Conservation (phyloP, 805 yeast species). For the Wickerhamomyces bovis region DNA sequence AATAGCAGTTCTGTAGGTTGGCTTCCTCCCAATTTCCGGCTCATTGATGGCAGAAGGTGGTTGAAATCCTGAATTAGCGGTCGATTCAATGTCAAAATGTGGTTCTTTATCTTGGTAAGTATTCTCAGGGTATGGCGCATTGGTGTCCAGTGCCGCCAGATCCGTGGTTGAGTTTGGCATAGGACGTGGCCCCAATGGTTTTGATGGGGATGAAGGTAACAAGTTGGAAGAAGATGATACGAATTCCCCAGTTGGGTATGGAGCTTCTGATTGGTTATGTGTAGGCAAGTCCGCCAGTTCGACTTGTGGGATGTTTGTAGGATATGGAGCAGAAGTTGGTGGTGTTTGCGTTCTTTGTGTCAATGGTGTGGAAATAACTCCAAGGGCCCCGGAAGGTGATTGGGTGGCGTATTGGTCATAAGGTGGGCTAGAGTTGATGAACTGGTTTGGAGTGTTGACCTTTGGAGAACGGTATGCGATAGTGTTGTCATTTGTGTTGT, state of each 20-base stretch:
- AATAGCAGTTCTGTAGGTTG: slow-evolving; percentile 23
- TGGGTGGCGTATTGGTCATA: not conserved
- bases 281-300: not conserved
- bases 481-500: not conserved
- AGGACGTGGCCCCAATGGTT: slow-evolving; percentile 24
- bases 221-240: not conserved
- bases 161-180: slow-evolving; percentile 17
- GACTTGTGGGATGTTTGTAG: slow-evolving; percentile 11
- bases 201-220: slow-evolving; percentile 4
- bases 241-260: slow-evolving; percentile 13
- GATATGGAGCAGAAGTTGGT: slow-evolving; percentile 16
- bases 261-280: slow-evolving; percentile 6
- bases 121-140: not conserved
- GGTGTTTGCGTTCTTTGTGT: not conserved
- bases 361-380: slow-evolving; percentile 1
- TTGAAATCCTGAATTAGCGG: not conserved
- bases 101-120: not conserved
- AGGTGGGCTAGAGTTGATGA: not conserved
- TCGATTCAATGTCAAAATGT: not conserved
- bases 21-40: slow-evolving; percentile 13
- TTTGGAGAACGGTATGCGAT: slow-evolving; percentile 1
- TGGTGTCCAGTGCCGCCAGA: not conserved
- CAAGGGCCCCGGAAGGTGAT: too few relatives aligned
- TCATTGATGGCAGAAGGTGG: not conserved
- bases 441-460: not conserved